Base-by-base conservation (phyloP, 768 basidiomycete genomes). In the Russula lepida region DNA sequence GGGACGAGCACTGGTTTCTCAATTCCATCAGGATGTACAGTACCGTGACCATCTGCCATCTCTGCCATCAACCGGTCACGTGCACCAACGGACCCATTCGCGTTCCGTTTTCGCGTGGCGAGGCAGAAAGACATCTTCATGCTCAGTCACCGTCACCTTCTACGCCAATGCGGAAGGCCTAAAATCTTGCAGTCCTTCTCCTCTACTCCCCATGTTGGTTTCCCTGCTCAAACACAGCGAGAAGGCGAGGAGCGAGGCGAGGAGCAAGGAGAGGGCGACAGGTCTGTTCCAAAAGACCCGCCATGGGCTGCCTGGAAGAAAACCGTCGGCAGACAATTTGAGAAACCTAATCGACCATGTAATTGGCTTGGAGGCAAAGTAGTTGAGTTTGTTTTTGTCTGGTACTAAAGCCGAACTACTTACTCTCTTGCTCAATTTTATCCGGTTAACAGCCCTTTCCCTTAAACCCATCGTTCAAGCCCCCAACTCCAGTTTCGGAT, bases 401-500 rank as follows among this genome's bases (percentile, higher is more conserved):
- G 28, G 33, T 52, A 19, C 27, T n/a, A 3, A 47, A 15, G 33
- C 28, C 13, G 48, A 27, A 23, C 58, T 59, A 33, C 62, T 64
- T 30, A 53, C 41, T 58, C 21, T 52, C n/a, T n/a, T n/a, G n/a
- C 64, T 51, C 60, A 21, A 60, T 65, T 32, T 63, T 53, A 25
- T 23, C 35, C n/a, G 12, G 12, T 25, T 49, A 13, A 56, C 59
- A 94, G 91, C 92, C 91, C 0, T 94, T 94, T 70, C 89, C 90
- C 13, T 76, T 89, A 73, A 95, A 95, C 69, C 83, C 83, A 6
- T 83, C 87, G 1, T 95, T 94, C 74, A 82, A 80, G 66, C 92
- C 93, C 6, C 88, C 88, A 12, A 72, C 82, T 6, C 92, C 92
- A 6, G 74, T 91, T 50, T 87, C 90, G 1, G 82, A 92, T 65